A percentile compares a stretch with the other conserved stretches of the same genome.
phyloP scores from a whole-genome alignment of 495 filamentous ascomycete genomes.

The Astrothelium subdiscretum region DNA sequence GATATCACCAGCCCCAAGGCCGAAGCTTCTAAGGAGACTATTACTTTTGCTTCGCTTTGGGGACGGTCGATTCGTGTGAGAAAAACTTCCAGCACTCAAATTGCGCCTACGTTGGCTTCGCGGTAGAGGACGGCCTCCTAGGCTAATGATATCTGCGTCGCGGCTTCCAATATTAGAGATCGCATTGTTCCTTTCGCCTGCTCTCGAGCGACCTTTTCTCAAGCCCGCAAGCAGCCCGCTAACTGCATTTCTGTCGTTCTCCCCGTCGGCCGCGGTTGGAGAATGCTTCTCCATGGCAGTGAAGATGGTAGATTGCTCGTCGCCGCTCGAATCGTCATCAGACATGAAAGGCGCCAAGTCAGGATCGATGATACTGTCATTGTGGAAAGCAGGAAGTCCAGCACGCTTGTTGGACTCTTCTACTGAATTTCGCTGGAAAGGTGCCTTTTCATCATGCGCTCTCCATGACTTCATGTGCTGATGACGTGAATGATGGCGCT shows the following conservation, averaged over 20 bases:
- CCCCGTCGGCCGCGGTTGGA: constrained; percentile 28
- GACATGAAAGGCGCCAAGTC: constrained; percentile 93
- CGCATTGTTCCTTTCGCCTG: constrained; percentile 56
- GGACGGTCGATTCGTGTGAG: constrained; percentile 41
- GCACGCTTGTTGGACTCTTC: constrained; percentile 53
- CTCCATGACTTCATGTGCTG: constrained; percentile 53
- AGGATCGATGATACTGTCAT: constrained; percentile 96
- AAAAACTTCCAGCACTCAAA: constrained; percentile 55
- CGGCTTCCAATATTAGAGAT: constrained; percentile 51
- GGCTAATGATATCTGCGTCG: constrained; percentile 46
- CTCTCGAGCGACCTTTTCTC: constrained; percentile 60
- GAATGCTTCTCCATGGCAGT: constrained; percentile 49
- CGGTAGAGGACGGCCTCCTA: constrained; percentile 46
- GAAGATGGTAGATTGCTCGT: constrained; percentile 82
- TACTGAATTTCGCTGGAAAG: constrained; percentile 65
- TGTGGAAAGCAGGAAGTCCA: constrained; percentile 83
- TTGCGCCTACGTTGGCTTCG: constrained; percentile 57
- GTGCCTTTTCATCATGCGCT: constrained; percentile 66
- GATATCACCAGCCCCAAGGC: constrained; percentile 12
- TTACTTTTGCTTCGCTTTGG: constrained; percentile 41
- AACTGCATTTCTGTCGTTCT: constrained; percentile 42
- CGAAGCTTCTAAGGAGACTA: constrained; percentile 24
- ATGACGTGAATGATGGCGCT: constrained; percentile 76
- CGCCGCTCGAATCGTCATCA: constrained; percentile 82
- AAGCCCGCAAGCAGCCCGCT: constrained; percentile 36